Percentiles rank a stretch among this genome's conserved stretches.
These are phyloP conservation scores for Neospora caninum DNA, from an alignment of 169 alveolate species.

Conservation along the genomic window DNA sequence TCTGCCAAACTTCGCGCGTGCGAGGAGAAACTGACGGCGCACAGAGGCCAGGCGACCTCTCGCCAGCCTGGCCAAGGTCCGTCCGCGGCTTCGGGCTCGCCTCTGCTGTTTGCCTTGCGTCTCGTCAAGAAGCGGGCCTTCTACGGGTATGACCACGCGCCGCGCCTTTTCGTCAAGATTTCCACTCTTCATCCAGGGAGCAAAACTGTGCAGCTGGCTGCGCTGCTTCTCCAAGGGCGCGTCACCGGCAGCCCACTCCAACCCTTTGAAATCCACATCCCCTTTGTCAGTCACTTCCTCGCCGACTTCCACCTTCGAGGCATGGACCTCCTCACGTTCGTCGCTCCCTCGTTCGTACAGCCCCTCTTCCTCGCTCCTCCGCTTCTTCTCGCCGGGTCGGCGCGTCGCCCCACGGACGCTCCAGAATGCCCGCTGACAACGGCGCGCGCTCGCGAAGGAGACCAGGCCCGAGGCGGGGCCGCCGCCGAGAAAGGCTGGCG, in stretches of 20 bases:
- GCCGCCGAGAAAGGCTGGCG: no score
- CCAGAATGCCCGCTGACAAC: not conserved
- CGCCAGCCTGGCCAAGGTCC: not conserved
- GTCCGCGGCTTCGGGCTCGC: not conserved
- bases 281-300: constrained; percentile 17
- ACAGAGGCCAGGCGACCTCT: constrained; percentile 13
- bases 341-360: constrained; percentile 37
- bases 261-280: constrained; percentile 64
- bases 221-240: constrained; percentile 48
- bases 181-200: constrained; percentile 39
- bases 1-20: constrained; percentile 32
- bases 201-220: constrained; percentile 55
- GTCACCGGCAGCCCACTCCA: constrained; percentile 63
- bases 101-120: constrained; percentile 24
- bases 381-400: constrained; percentile 1
- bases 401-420: not conserved
- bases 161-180: constrained; percentile 43
- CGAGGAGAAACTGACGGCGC: constrained; percentile 42
- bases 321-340: constrained; percentile 48
- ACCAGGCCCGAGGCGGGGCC: no score
- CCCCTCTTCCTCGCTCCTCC: constrained; percentile 52
- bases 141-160: constrained; percentile 61
- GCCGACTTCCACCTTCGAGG: constrained; percentile 61
- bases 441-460: not conserved
- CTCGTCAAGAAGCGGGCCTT: constrained; percentile 50